Base-by-base conservation (phyloP, 2,329 filamentous ascomycete genomes). In the Aspergillus flavus region DNA sequence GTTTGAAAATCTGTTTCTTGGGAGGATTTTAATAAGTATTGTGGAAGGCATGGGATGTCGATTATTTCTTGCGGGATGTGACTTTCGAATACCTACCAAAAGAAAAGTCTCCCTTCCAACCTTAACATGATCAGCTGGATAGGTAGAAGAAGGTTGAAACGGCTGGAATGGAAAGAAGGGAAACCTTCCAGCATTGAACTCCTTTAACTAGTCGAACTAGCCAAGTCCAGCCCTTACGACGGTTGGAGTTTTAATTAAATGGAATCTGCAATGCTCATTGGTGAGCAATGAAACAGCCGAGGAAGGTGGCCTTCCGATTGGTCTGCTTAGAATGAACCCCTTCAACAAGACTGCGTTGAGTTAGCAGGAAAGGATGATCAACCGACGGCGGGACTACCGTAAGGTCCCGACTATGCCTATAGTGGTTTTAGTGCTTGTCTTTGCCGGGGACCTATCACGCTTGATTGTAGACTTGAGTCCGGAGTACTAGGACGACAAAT, bases 181-280 rank as follows among this genome's bases (percentile, higher is more conserved):
- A 53, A 53, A 32, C 48, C 16, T 28, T 52, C n/a, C 21, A 23
- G 4, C 23, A 39, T 39, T 39, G 34, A 39, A 16, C 46, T 26
- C 14, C 26, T 28, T 3, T 4, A 34, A 36, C 34, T 36, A 36
- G 12, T 36, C 12, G 5, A 16, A 36, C 34, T 6, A 36, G 12
- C 16, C 34, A 16, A 53, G 50, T 34, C 50, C 50, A 53, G 50
- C 50, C 50, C 50, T 28, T 53, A 9, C 39, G 39, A 34, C 50
- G 11, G 26, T 28, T 53, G 30, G 30, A 9, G 48, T 19, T n/a
- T 54, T 28, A 19, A 36, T 23, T 36, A 28, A 48, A 39, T 36
- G 46, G 32, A 57, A n/a, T 6, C 6, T 45, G 11, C 53, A 46
- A 53, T 30, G 55, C 45, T 58, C 54, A 62, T 62, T 58, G 60